These are phyloP conservation scores for Penicillium expansum DNA, from an alignment of 2,329 filamentous ascomycete genomes.

Conservation along the genomic window DNA sequence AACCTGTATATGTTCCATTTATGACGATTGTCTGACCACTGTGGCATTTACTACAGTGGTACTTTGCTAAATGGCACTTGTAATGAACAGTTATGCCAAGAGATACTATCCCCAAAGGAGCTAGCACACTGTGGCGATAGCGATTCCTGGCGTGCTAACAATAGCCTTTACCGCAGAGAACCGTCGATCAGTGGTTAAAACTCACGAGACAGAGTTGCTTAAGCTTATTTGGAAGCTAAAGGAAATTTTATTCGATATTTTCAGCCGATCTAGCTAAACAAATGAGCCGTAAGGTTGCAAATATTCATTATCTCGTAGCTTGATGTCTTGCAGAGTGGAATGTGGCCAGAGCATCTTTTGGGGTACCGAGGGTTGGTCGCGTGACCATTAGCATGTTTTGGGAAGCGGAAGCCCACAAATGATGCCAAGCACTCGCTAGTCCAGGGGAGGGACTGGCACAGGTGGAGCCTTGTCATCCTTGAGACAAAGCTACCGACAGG, in stretches of 20 bases:
- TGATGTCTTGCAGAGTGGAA: background rate
- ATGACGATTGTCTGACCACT: no score
- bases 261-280: no score
- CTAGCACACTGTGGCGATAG: background rate
- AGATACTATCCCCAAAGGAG: background rate
- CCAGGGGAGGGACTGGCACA: background rate
- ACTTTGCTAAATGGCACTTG: background rate
- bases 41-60: background rate
- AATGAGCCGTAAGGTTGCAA: background rate
- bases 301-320: background rate
- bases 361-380: background rate
- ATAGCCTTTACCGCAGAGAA: background rate
- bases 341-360: background rate
- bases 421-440: background rate
- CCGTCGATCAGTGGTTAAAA: background rate
- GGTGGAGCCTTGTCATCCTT: no score
- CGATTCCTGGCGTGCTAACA: background rate
- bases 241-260: no score
- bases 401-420: background rate
- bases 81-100: background rate
- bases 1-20: no score
- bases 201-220: background rate
- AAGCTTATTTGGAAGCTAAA: background rate
- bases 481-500: no score
- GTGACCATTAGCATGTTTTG: background rate